These are phyloP conservation scores for Cladosporium velox DNA, from an alignment of 2,329 filamentous ascomycete species.

Conservation along the genomic window DNA sequence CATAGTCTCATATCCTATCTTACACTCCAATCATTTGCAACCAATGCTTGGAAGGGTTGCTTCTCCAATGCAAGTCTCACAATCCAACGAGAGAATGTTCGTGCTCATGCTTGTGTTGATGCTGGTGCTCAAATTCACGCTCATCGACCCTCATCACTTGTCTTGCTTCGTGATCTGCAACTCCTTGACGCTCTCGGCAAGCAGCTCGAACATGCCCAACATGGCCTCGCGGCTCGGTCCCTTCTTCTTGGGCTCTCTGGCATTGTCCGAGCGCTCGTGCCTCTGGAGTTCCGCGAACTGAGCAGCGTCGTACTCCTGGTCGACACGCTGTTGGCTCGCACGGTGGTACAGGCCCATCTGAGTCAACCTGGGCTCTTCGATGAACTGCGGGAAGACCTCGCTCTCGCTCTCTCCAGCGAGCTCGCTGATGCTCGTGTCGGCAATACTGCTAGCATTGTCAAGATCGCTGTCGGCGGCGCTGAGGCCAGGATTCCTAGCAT, in stretches of 20 bases:
- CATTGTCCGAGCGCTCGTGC: not conserved
- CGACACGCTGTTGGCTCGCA: not conserved
- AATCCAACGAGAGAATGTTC: not conserved
- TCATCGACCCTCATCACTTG: not conserved
- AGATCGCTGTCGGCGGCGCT: not conserved
- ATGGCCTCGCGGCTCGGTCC: not conserved
- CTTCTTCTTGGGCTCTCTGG: not conserved
- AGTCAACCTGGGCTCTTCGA: not conserved
- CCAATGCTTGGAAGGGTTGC: not conserved
- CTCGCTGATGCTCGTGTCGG: not conserved
- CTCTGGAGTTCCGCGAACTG: not conserved
- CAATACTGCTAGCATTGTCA: not conserved
- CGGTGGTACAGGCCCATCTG: conserved; percentile 1
- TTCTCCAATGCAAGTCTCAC: not conserved
- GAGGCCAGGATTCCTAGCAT: not conserved
- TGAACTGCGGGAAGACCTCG: not conserved
- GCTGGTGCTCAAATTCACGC: no score
- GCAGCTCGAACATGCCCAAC: not conserved
- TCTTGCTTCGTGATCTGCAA: not conserved
- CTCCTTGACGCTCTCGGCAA: not conserved
- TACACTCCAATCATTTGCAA: not conserved
- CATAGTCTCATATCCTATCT: not conserved
- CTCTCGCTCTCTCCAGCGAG: not conserved
- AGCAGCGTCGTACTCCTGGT: not conserved
- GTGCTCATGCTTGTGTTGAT: not conserved